Evolutionary conservation across 2,329 filamentous ascomycete genomes (phyloP), one percentile per base, ranked within the genome.

Genomic region (Fusarium pseudoanthophilum): DNA sequence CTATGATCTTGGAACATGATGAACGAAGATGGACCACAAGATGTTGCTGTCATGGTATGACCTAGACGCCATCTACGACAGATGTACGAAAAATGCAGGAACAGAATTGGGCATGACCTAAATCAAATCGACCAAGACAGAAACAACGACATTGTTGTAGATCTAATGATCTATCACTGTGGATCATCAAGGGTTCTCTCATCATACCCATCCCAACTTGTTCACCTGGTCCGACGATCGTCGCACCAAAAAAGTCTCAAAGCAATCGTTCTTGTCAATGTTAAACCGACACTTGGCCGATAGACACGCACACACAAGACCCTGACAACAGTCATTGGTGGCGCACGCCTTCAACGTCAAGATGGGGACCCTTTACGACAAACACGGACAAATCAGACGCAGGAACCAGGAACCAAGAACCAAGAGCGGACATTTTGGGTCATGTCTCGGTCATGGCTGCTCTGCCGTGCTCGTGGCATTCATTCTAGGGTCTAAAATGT

Each of bases 371-470:
- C 40, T 49, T 52, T 11, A 55, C 21, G 28, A 45, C 28, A 45
- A 40, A 65, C 21, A n/a, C 37, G 46, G 43, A 42, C 67, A 66
- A 70, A 70, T 71, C 67, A 66, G 67, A 70, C n/a, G 67, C 67
- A 70, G 67, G 64, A 56, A 65, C 69, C 64, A 65, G 42, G 69
- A 73, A 72, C 48, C 48, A 69, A 57, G 59, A 60, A 39, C 48
- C 48, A 69, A 60, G 59, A 60, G 34, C 60, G 60, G 57, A 69
- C 37, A 30, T 28, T 11, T 21, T 59, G 48, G 49, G 24, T 49
- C 58, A 60, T 60, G 49, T 45, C 26, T 63, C 61, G 37, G 62
- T 14, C 67, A 69, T 59, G 51, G 37, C 37, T 69, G 13, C 26
- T 16, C 48, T 72, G 48, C 56, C 56, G 56, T 42, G 20, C 43